These are phyloP conservation scores for Pilasporangium apinafurcum DNA, from an alignment of 352 stramenopile genomes.

Conservation along the genomic window DNA sequence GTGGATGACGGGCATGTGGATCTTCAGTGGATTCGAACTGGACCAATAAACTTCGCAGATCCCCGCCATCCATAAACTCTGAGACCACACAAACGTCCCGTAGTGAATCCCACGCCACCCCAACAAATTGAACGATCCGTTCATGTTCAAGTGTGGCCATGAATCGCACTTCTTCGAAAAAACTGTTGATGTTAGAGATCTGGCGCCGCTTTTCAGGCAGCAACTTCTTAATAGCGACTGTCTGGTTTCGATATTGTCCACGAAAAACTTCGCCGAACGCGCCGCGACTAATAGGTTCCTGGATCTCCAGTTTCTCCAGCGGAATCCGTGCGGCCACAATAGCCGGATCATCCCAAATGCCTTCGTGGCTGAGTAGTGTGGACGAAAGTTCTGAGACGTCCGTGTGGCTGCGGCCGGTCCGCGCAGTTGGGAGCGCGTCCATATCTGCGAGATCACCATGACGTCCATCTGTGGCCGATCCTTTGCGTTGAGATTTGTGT, in stretches of 20 bases:
- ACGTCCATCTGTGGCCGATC: not conserved
- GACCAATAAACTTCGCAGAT: constrained; percentile 25
- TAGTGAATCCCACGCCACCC: constrained; percentile 31
- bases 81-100: constrained; percentile 27
- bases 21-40: constrained; percentile 25
- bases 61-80: constrained; percentile 39
- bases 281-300: constrained; percentile 19
- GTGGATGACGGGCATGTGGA: constrained; percentile 15
- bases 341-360: constrained; percentile 13
- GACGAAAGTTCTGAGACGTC: not conserved
- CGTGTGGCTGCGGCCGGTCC: not conserved
- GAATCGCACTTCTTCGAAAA: constrained; percentile 33
- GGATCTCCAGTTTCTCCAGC: constrained; percentile 16
- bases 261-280: constrained; percentile 27
- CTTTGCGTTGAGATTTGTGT: no score
- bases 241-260: constrained; percentile 14
- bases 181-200: constrained; percentile 22
- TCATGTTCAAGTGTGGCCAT: constrained; percentile 32
- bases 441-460: not conserved
- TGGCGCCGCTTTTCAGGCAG: constrained; percentile 12
- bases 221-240: constrained; percentile 17
- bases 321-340: constrained; percentile 18
- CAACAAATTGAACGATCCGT: constrained; percentile 31
- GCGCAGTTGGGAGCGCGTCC: constrained; percentile 1
- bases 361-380: not conserved